Conservation (phyloP, 768 basidiomycete species). For the Boletus insuetus region DNA sequence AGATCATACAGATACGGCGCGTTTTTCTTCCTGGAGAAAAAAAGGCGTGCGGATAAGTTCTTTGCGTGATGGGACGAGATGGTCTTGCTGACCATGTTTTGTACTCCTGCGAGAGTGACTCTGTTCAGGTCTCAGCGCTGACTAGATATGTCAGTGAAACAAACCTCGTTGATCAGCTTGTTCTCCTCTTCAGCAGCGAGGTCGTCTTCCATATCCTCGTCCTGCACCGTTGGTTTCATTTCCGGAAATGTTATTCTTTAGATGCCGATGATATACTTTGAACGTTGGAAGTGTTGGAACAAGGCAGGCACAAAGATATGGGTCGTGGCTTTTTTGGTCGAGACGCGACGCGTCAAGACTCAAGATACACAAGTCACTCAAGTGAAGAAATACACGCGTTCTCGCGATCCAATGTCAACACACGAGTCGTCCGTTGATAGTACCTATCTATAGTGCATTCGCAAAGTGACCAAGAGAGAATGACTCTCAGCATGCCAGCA, state of each 20-base stretch:
- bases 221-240: slow-evolving; percentile 47
- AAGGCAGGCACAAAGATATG: background rate
- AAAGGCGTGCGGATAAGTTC: background rate
- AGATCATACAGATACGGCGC: slow-evolving; percentile 97
- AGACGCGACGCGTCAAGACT: slow-evolving; percentile 29
- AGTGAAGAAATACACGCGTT: slow-evolving; percentile 1
- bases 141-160: slow-evolving; percentile 16
- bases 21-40: slow-evolving; percentile 79
- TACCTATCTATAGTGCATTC: slow-evolving; percentile 9
- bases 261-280: background rate
- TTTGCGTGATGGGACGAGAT: background rate
- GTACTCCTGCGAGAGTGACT: slow-evolving; percentile 57
- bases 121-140: slow-evolving; percentile 7
- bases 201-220: slow-evolving; percentile 77
- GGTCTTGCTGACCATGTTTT: slow-evolving; percentile 67
- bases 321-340: slow-evolving; percentile 1
- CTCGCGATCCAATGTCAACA: background rate
- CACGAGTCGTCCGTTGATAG: background rate
- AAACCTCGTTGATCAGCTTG: slow-evolving; percentile 83
- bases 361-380: background rate
- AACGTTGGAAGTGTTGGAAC: background rate
- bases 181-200: slow-evolving; percentile 83
- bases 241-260: background rate
- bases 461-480: background rate
- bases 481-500: background rate